Evolutionary conservation across 2,329 filamentous ascomycete species (phyloP).

Genomic region (Fusarium kyushuense): DNA sequence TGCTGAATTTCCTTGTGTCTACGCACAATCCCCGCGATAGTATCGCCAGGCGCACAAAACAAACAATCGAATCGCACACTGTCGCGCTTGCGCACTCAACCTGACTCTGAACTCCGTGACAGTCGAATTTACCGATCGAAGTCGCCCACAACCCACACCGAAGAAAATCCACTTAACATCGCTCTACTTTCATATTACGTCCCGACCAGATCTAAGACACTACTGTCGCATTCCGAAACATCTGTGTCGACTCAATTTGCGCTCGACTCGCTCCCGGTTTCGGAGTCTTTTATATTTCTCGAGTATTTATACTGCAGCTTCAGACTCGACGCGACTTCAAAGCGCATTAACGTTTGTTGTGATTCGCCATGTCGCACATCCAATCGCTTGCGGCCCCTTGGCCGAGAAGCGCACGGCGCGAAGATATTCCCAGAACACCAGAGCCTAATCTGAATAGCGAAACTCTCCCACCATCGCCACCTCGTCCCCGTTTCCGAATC

Average conservation of each 20-base stretch:
- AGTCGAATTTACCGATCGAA: constrained; percentile 10
- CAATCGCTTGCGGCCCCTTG: constrained; percentile 60
- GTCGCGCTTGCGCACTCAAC: constrained; percentile 8
- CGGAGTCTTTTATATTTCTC: constrained; percentile 6
- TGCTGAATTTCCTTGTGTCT: constrained; percentile 29
- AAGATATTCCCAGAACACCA: constrained; percentile 62
- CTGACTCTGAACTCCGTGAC: background rate
- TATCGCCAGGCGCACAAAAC: constrained; percentile 25
- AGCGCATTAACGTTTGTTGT: constrained; percentile 42
- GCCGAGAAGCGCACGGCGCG: constrained; percentile 58
- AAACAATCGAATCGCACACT: constrained; percentile 21
- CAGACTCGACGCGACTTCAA: constrained; percentile 23
- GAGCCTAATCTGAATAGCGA: constrained; percentile 59
- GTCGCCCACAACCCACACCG: constrained; percentile 19
- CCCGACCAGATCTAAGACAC: constrained; percentile 42
- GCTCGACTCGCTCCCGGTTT: constrained; percentile 18
- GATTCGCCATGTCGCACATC: constrained; percentile 59
- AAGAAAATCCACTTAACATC: constrained; percentile 10
- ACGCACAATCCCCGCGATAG: constrained; percentile 14
- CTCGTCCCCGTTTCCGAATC: constrained; percentile 66
- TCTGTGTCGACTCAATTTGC: constrained; percentile 32
- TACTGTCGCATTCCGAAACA: constrained; percentile 44
- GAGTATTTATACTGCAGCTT: constrained; percentile 29
- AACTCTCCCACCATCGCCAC: constrained; percentile 61
- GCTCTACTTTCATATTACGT: constrained; percentile 20